Evolutionary conservation across 2,329 filamentous ascomycete species (phyloP), one percentile per base, ranked within the genome.

Genomic region (Penicillium sumatraense): DNA sequence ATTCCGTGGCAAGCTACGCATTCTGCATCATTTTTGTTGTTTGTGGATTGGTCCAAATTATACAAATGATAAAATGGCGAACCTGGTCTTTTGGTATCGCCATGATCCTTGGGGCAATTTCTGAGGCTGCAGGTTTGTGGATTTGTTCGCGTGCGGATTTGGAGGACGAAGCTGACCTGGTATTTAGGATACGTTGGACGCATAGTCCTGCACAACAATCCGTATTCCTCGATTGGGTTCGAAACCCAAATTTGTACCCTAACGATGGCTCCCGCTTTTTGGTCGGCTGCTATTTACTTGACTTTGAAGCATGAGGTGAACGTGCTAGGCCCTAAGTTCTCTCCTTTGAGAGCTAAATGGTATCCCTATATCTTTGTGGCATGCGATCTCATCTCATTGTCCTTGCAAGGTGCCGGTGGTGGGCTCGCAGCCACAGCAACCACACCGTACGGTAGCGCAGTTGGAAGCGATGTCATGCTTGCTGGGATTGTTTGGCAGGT

Each of bases 231-330:
- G 13, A 59, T 69, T 13, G 74, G 74, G 2, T 84, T 83, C 64
- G 64, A 82, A 33, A 66, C 78, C 67, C 80, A 75, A 49, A 78
- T 67, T 27, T 57, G 58, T 51, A 64, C 62, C 29, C 53, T 68
- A 31, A 67, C 60, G 26, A 58, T 68, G 20, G 65, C 61, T 7
- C 66, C 66, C 3, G 64, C 85, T 26, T 78, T 88, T 55, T 76
- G 87, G 71, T 85, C 84, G 71, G 83, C 85, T 60, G 81, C 79
- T 65, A 82, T 88, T 70, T 88, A 88, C 74, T 80, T 88, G 23
- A 86, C 83, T 3, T 80, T 88, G 36, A 40, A 40, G 36, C 36
- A 40, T 20, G 36, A 40, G 11, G 36, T 40, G 18, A 23, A 40
- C 20, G 16, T 40, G 2, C 18, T 40, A 10, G 36, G 36, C 1